Evolutionary conservation across 495 filamentous ascomycete species (phyloP), one percentile per base, ranked within the genome.

Genomic region (Penicillium angulare): DNA sequence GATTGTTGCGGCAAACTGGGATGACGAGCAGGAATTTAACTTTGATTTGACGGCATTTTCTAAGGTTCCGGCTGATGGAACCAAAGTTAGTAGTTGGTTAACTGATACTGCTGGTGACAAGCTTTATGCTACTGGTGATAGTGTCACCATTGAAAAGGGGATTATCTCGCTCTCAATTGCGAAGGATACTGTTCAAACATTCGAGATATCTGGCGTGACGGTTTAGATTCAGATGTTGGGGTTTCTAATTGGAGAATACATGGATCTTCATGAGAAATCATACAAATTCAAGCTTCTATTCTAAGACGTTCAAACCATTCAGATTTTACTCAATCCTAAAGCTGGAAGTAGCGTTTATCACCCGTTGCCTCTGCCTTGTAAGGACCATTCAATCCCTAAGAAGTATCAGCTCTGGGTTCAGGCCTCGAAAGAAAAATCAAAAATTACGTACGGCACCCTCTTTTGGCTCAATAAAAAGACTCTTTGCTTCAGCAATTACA

Each of bases 381-480:
- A n/a, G n/a, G n/a, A n/a, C n/a, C n/a, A n/a, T n/a, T n/a, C n/a
- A n/a, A n/a, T n/a, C n/a, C n/a, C n/a, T n/a, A n/a, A n/a, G n/a
- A n/a, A n/a, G n/a, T n/a, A n/a, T n/a, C n/a, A n/a, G n/a, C n/a
- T n/a, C n/a, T n/a, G n/a, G n/a, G n/a, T n/a, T n/a, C n/a, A n/a
- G n/a, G n/a, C n/a, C n/a, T n/a, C n/a, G n/a, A n/a, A n/a, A n/a
- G n/a, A n/a, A n/a, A n/a, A n/a, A n/a, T n/a, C n/a, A n/a, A n/a
- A n/a, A n/a, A n/a, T n/a, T n/a, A 78, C 82, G 57, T 66, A 88
- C 85, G 69, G 81, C 78, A 31, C 88, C 87, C 53, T 86, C 72
- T 64, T 79, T 90, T 3, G 92, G 92, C 67, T 93, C 89, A 44
- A 97, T 77, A 64, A 92, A 95, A 40, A 96, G 70, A 6, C 84